phyloP scores from a whole-genome alignment of 345 rosid species.

The Nasturtium officinale region DNA sequence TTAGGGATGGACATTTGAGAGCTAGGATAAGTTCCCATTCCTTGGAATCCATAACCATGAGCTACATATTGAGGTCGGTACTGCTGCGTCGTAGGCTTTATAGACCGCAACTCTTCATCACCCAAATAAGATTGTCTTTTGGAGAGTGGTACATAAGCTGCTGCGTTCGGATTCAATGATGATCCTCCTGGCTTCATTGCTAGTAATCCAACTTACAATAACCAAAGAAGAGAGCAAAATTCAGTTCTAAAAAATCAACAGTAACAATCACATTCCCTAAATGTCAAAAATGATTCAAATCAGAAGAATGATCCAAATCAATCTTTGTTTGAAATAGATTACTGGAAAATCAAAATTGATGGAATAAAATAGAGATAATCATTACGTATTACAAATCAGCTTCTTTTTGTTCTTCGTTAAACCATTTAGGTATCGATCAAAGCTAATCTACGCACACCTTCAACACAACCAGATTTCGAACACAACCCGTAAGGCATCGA shows the following conservation, averaged over 20 bases:
- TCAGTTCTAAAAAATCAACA: not conserved
- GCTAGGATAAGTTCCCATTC: conserved; percentile 24
- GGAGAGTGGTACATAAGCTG: conserved; percentile 70
- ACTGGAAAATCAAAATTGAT: not conserved
- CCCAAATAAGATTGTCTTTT: conserved; percentile 50
- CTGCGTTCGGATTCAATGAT: conserved; percentile 76
- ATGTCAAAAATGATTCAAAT: not conserved
- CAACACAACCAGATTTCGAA: not conserved
- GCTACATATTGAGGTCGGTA: conserved; percentile 41
- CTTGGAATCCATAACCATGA: conserved; percentile 37
- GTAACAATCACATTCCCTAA: not conserved
- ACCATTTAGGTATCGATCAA: not conserved
- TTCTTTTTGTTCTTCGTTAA: not conserved
- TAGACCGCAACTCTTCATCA: conserved; percentile 41
- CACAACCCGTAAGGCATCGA: conserved; percentile 10
- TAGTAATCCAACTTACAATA: not conserved
- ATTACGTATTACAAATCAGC: not conserved
- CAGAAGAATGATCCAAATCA: conserved; percentile 12
- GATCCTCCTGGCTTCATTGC: conserved; percentile 69
- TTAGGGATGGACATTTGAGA: conserved; percentile 39
- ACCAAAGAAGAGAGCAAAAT: conserved; percentile 5
- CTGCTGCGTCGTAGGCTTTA: conserved; percentile 29
- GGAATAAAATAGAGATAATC: conserved; percentile 1
- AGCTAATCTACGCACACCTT: not conserved
- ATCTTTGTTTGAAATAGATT: not conserved